phyloP scores from a whole-genome alignment of 106 monocot species.

The Xerophyta viscosa region DNA sequence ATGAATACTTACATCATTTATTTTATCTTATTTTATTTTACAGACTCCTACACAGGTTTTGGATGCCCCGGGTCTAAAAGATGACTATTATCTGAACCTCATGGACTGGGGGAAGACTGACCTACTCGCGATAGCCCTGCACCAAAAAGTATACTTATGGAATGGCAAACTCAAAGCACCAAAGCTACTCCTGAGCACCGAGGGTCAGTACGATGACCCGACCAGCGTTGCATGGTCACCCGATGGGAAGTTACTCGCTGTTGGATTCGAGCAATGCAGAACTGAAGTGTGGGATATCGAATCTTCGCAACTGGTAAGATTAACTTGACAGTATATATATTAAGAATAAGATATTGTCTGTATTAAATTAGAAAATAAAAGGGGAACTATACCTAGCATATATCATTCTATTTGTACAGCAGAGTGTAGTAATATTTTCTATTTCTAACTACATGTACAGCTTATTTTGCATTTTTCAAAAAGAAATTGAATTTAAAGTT shows the following conservation, averaged over 20 bases:
- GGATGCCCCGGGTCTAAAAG: constrained; percentile 24
- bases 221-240: constrained; percentile 40
- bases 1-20: too few species aligned
- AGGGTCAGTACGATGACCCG: constrained; percentile 15
- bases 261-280: constrained; percentile 28
- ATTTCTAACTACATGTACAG: too few species aligned
- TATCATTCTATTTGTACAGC: too few species aligned
- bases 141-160: constrained; percentile 31
- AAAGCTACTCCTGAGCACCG: constrained; percentile 6
- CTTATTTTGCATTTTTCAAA: too few species aligned
- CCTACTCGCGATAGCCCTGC: constrained; percentile 34
- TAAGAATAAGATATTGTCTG: too few species aligned
- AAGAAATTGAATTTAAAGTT: too few species aligned
- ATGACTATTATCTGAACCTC: constrained; percentile 41
- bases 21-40: constrained; percentile 1
- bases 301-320: constrained; percentile 15
- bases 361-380: too few species aligned
- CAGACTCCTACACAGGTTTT: constrained; percentile 24
- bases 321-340: neutral
- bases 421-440: too few species aligned
- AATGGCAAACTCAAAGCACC: constrained; percentile 7
- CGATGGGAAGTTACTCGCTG: constrained; percentile 19
- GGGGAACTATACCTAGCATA: too few species aligned
- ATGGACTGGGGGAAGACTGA: constrained; percentile 52
- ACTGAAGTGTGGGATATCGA: constrained; percentile 45